phyloP scores from a whole-genome alignment of 768 basidiomycete genomes.

The Favolaschia claudopus region DNA sequence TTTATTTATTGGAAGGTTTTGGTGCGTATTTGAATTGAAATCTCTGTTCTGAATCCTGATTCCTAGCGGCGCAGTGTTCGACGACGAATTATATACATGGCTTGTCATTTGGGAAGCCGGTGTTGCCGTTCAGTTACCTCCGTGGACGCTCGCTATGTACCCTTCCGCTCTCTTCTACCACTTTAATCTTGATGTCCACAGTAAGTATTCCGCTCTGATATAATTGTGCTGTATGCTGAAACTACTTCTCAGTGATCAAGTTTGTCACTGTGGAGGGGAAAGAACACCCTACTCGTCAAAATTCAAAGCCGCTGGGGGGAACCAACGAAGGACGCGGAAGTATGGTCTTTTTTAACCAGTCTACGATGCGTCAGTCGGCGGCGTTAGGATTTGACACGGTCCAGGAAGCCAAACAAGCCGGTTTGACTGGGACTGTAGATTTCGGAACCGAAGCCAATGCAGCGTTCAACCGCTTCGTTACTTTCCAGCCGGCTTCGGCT shows the following conservation, averaged over 20 bases:
- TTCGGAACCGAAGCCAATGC: no score
- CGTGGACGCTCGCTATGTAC: slow-evolving; percentile 38
- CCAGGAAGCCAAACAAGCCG: background rate
- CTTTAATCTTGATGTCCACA: slow-evolving; percentile 40
- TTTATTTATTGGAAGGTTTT: slow-evolving; percentile 31
- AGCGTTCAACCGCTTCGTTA: no score
- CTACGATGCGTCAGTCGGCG: slow-evolving; percentile 2
- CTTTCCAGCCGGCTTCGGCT: no score
- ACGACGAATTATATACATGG: slow-evolving; percentile 33
- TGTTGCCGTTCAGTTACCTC: slow-evolving; percentile 40
- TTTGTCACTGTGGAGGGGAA: background rate
- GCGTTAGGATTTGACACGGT: background rate
- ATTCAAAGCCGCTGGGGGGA: background rate
- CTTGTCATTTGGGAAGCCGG: slow-evolving; percentile 45
- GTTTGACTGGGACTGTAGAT: no score
- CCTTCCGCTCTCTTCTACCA: slow-evolving; percentile 43
- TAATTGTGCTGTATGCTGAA: background rate
- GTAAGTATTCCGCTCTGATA: slow-evolving; percentile 18
- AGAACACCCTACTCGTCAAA: background rate
- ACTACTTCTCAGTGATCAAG: background rate
- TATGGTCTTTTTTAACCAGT: slow-evolving; percentile 14
- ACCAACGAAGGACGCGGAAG: background rate
- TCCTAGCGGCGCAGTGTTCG: slow-evolving; percentile 27
- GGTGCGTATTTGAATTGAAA: background rate
- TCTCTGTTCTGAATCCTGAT: background rate